A percentile compares a stretch with the other conserved stretches of the same genome.
These are phyloP conservation scores for Sporothrix schenckii DNA, from an alignment of 2,329 filamentous ascomycete species.

Conservation along the genomic window DNA sequence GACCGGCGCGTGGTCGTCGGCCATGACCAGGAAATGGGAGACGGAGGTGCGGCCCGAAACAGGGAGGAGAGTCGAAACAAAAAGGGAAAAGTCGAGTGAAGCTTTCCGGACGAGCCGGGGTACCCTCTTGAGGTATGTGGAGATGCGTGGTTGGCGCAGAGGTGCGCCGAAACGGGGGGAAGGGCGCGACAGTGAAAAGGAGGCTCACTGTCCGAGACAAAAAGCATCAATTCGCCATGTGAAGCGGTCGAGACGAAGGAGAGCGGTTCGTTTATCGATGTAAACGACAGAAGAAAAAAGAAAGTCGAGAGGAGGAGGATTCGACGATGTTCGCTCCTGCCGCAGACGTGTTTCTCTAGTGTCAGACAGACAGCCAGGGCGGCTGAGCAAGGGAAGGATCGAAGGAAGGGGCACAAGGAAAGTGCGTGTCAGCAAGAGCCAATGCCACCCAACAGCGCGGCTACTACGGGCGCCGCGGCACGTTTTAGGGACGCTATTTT, in stretches of 20 bases:
- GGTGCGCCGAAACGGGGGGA: not conserved
- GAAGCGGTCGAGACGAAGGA: not conserved
- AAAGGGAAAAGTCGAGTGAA: not conserved
- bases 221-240: constrained; percentile 12
- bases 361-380: not conserved
- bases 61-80: not conserved
- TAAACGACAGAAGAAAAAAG: not conserved
- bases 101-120: constrained; percentile 9
- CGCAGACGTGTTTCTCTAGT: too few relatives aligned
- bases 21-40: not conserved
- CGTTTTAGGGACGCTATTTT: too few relatives aligned
- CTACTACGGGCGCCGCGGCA: too few relatives aligned
- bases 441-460: too few relatives aligned
- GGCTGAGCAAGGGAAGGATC: not conserved
- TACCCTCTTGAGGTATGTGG: constrained; percentile 9
- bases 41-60: not conserved
- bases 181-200: not conserved
- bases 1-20: constrained; percentile 21
- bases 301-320: not conserved
- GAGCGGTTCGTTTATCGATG: not conserved
- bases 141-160: not conserved
- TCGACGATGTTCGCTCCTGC: too few relatives aligned
- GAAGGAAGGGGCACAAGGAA: not conserved
- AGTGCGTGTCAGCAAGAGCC: too few relatives aligned
- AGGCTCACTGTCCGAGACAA: not conserved